Base-by-base conservation (phyloP, 2,329 filamentous ascomycete species). In the Thelonectria olida region DNA sequence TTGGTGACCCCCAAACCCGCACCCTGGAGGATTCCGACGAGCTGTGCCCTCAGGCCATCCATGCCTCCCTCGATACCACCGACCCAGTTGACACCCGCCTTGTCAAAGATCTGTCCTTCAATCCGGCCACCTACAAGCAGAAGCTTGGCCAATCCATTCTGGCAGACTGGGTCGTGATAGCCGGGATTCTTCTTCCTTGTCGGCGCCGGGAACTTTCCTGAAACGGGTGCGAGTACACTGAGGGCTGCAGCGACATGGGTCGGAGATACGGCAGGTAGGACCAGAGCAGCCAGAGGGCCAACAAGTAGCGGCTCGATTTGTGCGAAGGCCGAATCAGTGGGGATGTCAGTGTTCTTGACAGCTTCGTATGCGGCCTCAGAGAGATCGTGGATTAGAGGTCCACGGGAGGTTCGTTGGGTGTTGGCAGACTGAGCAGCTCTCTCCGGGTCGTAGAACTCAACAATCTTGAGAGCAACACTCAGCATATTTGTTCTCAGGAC, bases 401-500 rank as follows among this genome's bases (percentile, higher is more conserved):
- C 72, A 42, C 71, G 62, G 2, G 67, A 58, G 15, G 76, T 74
- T n/a, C 74, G 72, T 2, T 65, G 68, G 4, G 71, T 75, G 2
- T 65, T 69, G 3, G 76, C 70, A 27, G 73, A 71, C 13, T 75
- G 71, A 5, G 75, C 67, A 17, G 80, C 77, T 4, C 68, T 75
- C 38, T 78, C 78, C 64, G 83, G 85, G 74, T 86, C 86, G 74
- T 87, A 96, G 79, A 93, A 96, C 74, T 98, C 95, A 63, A 94
- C 89, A 52, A 98, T 87, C 67, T 91, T 90, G 63, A 98, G 81
- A 1, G 95, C 94, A 17, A 92, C 88, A 67, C 90, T 89, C 75
- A 99, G 92, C 73, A 99, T 96, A 73, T 92, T 91, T 13, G 92
- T 96, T 74, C 96, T 90, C 57, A 99, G 82, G 23, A 97, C 92